Percentiles rank a stretch among this genome's conserved stretches.
phyloP scores from a whole-genome alignment of 2,329 filamentous ascomycete species.

The Neoarthrinium moseri region DNA sequence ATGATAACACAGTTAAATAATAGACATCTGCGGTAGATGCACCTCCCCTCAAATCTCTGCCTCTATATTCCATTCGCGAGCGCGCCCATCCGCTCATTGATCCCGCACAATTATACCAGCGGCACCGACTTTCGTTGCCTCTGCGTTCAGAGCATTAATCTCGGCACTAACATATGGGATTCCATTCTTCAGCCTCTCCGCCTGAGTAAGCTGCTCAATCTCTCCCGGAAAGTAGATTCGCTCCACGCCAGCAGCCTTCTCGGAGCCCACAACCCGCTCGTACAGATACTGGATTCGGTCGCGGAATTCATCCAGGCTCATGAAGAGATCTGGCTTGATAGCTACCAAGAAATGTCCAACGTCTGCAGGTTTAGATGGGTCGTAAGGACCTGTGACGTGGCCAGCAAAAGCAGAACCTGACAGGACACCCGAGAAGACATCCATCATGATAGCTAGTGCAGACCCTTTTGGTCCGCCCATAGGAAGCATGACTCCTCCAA shows the following conservation, averaged over 20 bases:
- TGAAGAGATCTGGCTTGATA: slow-evolving; percentile 73
- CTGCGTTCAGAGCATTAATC: slow-evolving; percentile 53
- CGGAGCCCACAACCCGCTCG: slow-evolving; percentile 49
- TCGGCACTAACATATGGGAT: slow-evolving; percentile 60
- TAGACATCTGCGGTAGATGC: no score
- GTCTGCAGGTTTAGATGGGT: slow-evolving; percentile 64
- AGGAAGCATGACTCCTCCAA: slow-evolving; percentile 79
- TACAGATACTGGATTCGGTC: slow-evolving; percentile 58
- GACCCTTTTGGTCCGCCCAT: slow-evolving; percentile 86
- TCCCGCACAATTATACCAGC: no score
- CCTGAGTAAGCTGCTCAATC: slow-evolving; percentile 55
- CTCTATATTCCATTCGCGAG: no score
- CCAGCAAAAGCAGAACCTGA: slow-evolving; percentile 74
- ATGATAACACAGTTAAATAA: no score
- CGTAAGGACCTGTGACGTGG: slow-evolving; percentile 74
- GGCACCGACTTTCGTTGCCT: slow-evolving; percentile 40
- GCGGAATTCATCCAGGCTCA: slow-evolving; percentile 68
- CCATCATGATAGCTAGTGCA: slow-evolving; percentile 80
- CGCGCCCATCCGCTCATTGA: no score
- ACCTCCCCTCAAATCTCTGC: no score
- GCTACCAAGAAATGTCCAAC: slow-evolving; percentile 74
- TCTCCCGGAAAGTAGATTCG: slow-evolving; percentile 63
- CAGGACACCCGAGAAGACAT: slow-evolving; percentile 78
- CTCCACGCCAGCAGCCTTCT: slow-evolving; percentile 55
- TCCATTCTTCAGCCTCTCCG: slow-evolving; percentile 49